Percentiles rank a stretch among this genome's conserved stretches.
Evolutionary conservation across 805 yeast species (phyloP).

Genomic region (Starmerella bombi): DNA sequence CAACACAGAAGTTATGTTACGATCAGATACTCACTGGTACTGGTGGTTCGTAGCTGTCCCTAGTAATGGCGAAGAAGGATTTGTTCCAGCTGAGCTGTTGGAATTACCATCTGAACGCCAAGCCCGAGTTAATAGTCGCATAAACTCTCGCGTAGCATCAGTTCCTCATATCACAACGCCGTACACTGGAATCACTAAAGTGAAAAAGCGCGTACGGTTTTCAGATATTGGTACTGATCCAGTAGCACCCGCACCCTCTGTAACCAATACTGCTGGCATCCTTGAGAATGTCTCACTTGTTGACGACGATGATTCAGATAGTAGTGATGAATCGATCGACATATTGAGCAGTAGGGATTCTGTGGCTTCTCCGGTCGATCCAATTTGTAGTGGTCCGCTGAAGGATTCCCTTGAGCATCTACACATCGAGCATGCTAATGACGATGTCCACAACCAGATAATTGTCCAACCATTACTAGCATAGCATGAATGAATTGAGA

Average conservation of each 20-base stretch:
- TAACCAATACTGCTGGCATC: no score
- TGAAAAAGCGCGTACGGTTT: neutral
- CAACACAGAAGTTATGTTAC: conserved; percentile 62
- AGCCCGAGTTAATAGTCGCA: conserved; percentile 84
- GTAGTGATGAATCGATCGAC: neutral
- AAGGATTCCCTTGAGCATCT: neutral
- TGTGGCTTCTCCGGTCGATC: neutral
- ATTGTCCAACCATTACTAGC: no score
- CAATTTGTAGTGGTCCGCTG: neutral
- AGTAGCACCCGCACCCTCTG: no score
- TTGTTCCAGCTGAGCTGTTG: conserved; percentile 90
- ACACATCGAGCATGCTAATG: neutral
- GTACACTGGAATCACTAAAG: neutral
- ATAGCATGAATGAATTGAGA: no score
- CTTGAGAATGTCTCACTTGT: neutral
- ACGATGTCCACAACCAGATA: neutral
- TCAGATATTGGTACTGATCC: neutral
- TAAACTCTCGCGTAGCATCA: conserved; percentile 33
- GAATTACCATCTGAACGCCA: conserved; percentile 85
- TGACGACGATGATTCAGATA: neutral
- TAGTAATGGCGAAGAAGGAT: conserved; percentile 63
- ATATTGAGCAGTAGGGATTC: neutral
- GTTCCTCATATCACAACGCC: neutral
- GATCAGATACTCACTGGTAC: conserved; percentile 83
- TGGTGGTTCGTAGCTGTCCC: conserved; percentile 82